Evolutionary conservation across 2,329 filamentous ascomycete species (phyloP).

Genomic region (Penicillium polonicum): DNA sequence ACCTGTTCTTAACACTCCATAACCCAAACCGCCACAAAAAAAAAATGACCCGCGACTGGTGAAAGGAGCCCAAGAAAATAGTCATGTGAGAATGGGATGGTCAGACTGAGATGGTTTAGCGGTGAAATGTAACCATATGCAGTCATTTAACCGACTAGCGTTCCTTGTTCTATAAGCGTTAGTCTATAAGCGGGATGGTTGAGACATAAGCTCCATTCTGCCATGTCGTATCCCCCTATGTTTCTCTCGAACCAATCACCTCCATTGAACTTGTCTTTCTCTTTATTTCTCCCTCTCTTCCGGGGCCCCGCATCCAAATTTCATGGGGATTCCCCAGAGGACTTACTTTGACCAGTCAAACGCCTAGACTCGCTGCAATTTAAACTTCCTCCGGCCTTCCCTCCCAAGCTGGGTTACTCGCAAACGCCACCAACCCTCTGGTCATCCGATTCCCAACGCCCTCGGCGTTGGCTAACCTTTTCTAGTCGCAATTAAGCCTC

Average conservation of each 20-base stretch:
- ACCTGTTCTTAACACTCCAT: not conserved
- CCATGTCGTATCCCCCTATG: not conserved
- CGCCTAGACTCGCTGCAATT: not conserved
- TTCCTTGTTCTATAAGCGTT: too few species aligned
- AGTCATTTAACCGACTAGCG: not conserved
- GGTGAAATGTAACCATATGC: not conserved
- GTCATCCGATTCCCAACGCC: not conserved
- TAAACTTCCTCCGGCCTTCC: not conserved
- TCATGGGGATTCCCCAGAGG: not conserved
- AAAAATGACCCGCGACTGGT: not conserved
- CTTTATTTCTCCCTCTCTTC: not conserved
- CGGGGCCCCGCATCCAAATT: constrained; percentile 4
- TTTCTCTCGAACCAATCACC: not conserved
- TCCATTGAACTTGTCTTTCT: not conserved
- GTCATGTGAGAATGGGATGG: not conserved
- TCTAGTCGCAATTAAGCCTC: not conserved
- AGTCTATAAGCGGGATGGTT: not conserved
- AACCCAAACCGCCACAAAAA: not conserved
- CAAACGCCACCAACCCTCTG: not conserved
- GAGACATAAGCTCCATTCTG: not conserved
- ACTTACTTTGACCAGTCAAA: not conserved
- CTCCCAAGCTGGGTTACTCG: not conserved
- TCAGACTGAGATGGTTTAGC: not conserved
- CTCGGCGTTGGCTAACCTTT: not conserved
- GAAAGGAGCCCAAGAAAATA: not conserved